phyloP scores from a whole-genome alignment of 768 basidiomycete genomes.

The Leucocoprinus leucothites region DNA sequence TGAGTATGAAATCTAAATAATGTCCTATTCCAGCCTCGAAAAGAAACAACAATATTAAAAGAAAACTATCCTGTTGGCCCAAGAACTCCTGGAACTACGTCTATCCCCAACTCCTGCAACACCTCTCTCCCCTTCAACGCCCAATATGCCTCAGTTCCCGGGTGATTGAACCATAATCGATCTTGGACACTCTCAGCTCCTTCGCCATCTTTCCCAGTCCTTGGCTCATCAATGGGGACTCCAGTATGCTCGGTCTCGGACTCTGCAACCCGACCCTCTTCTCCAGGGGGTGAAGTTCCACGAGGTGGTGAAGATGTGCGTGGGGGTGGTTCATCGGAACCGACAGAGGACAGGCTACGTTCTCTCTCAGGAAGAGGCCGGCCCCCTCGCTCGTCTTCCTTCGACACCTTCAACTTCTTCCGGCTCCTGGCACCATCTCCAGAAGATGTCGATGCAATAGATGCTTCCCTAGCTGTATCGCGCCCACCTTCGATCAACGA shows the following conservation, averaged over 20 bases:
- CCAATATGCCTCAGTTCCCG: conserved; percentile 44
- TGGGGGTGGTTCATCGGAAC: not conserved
- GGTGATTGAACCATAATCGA: conserved; percentile 53
- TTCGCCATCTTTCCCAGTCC: not conserved
- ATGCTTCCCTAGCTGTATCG: not conserved
- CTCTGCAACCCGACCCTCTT: not conserved
- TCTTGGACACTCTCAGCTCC: not conserved
- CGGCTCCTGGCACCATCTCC: not conserved
- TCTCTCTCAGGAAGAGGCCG: not conserved
- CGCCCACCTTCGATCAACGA: not conserved
- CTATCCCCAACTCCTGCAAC: conserved; percentile 46
- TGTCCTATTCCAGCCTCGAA: no score
- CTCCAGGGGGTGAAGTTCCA: not conserved
- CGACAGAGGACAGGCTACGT: not conserved
- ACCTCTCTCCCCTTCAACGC: conserved; percentile 46
- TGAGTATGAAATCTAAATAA: no score
- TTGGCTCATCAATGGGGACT: not conserved
- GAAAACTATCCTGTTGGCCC: conserved; percentile 5
- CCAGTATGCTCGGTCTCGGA: conserved; percentile 9
- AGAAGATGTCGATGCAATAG: not conserved
- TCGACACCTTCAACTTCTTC: conserved; percentile 2
- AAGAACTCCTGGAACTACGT: conserved; percentile 39
- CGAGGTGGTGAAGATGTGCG: conserved; percentile 4
- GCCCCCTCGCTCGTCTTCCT: not conserved
- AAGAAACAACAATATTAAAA: not conserved